Base-by-base conservation (phyloP, 148 eudicot species). In the Vaccinium myrtillus region DNA sequence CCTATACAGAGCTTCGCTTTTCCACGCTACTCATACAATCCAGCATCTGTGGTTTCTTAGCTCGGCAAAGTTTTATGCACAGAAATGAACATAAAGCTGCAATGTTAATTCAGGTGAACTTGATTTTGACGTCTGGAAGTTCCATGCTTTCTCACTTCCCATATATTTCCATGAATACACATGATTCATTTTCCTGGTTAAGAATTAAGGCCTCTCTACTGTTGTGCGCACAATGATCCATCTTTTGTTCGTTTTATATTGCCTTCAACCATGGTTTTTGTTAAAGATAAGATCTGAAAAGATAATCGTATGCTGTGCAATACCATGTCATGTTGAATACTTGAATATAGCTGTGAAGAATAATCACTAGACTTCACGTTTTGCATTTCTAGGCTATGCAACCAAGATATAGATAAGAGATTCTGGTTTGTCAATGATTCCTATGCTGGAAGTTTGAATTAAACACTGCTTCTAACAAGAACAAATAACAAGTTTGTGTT, bases 21-120 rank as follows among this genome's bases (percentile, higher is more conserved):
- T 88, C 95, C n/a, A 87, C 90, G 79, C 43, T 93, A 75, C 69
- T 89, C 16, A 55, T 97, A 54, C 98, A 97, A 71, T 92, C 98
- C 49, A 78, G 93, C 86, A 89, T 95, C 75, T 93, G 95, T 86
- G 95, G 95, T 77, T 95, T 92, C 85, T 84, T 87, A 30, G 86
- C 93, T 75, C 94, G 96, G 36, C 89, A 85, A 82, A 95, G 87
- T 88, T 94, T 91, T 90, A 80, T 90, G 74, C 79, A 84, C 65
- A 89, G 88, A 78, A 94, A 91, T 89, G 92, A 92, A 83, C 88
- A 90, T 73, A 92, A 87, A 81, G 98, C 99, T 87, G 98, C 98
- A 78, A 91, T 89, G 27, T 46, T 92, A 76, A 95, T 97, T 87
- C 98, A 97, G 98, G 99, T 97, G 59, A 81, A 67, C 46, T 56